A percentile compares a stretch with the other conserved stretches of the same genome.
Conservation (phyloP, 1,139 yeast species). For the Meyerozyma smithsonii region DNA sequence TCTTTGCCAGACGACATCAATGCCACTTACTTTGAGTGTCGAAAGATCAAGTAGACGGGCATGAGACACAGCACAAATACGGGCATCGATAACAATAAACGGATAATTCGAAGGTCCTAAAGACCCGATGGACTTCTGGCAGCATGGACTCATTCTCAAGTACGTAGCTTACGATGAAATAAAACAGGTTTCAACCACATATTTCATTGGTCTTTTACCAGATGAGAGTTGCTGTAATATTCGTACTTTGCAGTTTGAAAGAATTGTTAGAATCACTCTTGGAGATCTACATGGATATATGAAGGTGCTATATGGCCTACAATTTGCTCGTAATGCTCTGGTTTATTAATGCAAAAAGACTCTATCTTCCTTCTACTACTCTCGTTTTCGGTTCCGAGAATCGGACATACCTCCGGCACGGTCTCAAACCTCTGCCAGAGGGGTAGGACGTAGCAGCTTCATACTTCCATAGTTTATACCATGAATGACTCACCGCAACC, state of each 20-base stretch:
- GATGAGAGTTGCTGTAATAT: too few relatives aligned
- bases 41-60: constrained; percentile 28
- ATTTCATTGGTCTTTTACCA: too few relatives aligned
- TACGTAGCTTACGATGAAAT: too few relatives aligned
- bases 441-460: neutral
- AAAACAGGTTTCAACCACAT: too few relatives aligned
- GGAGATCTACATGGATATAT: too few relatives aligned
- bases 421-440: too few relatives aligned
- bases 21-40: constrained; percentile 46
- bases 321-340: neutral
- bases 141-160: too few relatives aligned
- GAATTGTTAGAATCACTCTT: too few relatives aligned
- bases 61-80: neutral
- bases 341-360: constrained; percentile 1
- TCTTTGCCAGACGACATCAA: constrained; percentile 36
- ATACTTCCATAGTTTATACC: constrained; percentile 59
- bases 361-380: neutral
- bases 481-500: constrained; percentile 98
- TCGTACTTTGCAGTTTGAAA: too few relatives aligned
- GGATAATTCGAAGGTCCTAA: too few relatives aligned
- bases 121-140: too few relatives aligned
- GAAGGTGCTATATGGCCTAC: too few relatives aligned
- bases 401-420: neutral
- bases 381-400: neutral
- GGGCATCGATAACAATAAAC: neutral